Conservation (phyloP, 164 flowering plant species). For the Houttuynia cordata region DNA sequence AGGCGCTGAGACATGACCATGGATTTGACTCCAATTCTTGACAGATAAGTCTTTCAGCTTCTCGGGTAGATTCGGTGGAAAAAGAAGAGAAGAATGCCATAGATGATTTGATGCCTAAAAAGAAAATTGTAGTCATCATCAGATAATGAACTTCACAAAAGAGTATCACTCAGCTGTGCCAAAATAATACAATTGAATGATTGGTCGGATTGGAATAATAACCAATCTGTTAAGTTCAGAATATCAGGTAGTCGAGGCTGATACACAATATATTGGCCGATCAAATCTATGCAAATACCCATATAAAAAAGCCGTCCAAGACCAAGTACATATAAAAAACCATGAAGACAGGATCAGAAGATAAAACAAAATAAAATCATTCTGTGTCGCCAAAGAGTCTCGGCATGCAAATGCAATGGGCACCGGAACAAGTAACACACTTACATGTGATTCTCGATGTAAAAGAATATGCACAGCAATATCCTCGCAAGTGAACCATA, state of each 20-base stretch:
- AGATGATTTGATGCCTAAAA: conserved; percentile 50
- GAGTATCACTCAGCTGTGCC: background rate
- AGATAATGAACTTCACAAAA: background rate
- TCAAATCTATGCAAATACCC: background rate
- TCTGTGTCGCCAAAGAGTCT: no score
- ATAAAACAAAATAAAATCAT: no score
- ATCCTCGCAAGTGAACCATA: background rate
- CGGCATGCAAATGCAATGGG: no score
- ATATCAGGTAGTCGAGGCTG: background rate
- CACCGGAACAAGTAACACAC: no score
- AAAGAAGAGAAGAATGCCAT: conserved; percentile 41
- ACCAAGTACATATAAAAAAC: no score
- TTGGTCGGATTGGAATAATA: background rate
- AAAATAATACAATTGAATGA: background rate
- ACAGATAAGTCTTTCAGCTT: conserved; percentile 48
- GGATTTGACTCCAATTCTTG: conserved; percentile 46
- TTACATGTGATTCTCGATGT: no score
- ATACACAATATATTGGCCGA: background rate
- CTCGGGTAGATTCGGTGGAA: conserved; percentile 27
- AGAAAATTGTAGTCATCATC: background rate
- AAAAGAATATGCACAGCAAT: background rate
- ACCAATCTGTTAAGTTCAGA: background rate
- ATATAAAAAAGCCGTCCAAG: background rate
- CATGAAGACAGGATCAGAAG: no score
- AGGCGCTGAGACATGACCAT: conserved; percentile 44